These are phyloP conservation scores for Lolium multiflorum DNA, from an alignment of 176 grass and related monocot species.

Conservation along the genomic window DNA sequence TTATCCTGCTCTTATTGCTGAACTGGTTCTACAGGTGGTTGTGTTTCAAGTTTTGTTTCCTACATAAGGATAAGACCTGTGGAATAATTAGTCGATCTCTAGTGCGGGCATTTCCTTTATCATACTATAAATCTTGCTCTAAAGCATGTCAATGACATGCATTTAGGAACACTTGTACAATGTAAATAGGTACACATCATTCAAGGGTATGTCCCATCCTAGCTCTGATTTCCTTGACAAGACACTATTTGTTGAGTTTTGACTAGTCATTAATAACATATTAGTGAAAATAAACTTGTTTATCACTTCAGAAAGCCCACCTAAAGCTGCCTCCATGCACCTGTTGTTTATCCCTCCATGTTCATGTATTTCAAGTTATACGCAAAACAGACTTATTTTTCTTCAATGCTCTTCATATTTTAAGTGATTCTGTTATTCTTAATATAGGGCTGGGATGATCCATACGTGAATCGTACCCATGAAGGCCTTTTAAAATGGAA, in stretches of 20 bases:
- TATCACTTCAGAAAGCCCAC: slow-evolving; percentile 20
- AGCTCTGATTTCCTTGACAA: not conserved
- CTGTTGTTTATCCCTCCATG: slow-evolving; percentile 10
- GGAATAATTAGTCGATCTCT: not conserved
- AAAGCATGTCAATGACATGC: not conserved
- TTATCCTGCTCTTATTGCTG: not conserved
- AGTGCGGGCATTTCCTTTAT: not conserved
- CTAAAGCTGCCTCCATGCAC: slow-evolving; percentile 8
- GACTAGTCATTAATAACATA: not conserved
- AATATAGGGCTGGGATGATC: slow-evolving; percentile 80
- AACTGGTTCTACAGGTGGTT: slow-evolving; percentile 8
- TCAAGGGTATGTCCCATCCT: not conserved
- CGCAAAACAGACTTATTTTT: not conserved
- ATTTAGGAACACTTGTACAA: slow-evolving; percentile 5
- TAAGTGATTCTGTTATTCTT: slow-evolving; percentile 18
- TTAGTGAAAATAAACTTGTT: not conserved
- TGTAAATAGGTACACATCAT: not conserved
- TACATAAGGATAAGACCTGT: not conserved
- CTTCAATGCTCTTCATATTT: slow-evolving; percentile 28
- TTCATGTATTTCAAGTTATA: not conserved
- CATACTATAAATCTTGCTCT: not conserved
- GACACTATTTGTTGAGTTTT: not conserved
- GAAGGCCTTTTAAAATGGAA: slow-evolving; percentile 83
- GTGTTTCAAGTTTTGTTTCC: not conserved
- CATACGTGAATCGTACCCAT: slow-evolving; percentile 73